A percentile compares a stretch with the other conserved stretches of the same genome.
phyloP scores from a whole-genome alignment of 768 basidiomycete genomes.

The Galerina sulciceps region DNA sequence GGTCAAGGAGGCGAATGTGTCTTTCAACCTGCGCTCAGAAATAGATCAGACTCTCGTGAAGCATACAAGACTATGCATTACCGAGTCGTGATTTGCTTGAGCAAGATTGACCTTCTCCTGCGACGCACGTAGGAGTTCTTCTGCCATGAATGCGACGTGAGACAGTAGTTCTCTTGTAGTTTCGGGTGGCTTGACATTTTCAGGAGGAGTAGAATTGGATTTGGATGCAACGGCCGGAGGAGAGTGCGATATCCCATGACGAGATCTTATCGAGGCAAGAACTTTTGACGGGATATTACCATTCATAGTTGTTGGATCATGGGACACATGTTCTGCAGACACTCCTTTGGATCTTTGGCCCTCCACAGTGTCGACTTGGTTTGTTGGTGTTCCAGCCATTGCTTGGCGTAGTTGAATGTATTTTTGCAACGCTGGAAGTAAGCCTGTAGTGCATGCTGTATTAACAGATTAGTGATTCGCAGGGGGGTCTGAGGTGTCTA shows the following conservation, averaged over 20 bases:
- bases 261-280: neutral
- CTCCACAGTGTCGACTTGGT: neutral
- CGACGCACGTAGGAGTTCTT: constrained; percentile 62
- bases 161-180: constrained; percentile 57
- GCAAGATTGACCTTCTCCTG: constrained; percentile 84
- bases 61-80: constrained; percentile 33
- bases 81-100: constrained; percentile 70
- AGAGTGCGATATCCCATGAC: neutral
- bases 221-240: neutral
- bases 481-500: neutral
- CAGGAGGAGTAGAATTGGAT: constrained; percentile 25
- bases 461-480: neutral
- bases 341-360: neutral
- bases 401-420: constrained; percentile 42
- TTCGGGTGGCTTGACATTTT: constrained; percentile 30
- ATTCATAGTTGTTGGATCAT: neutral
- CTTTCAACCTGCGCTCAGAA: constrained; percentile 64
- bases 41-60: neutral
- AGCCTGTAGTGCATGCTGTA: constrained; percentile 36
- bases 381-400: constrained; percentile 11
- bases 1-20: constrained; percentile 78
- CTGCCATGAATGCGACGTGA: constrained; percentile 60
- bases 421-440: constrained; percentile 48
- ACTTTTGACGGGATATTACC: neutral
- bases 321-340: neutral